These are phyloP conservation scores for Pleurotus tuoliensis DNA, from an alignment of 768 basidiomycete genomes.

Conservation along the genomic window DNA sequence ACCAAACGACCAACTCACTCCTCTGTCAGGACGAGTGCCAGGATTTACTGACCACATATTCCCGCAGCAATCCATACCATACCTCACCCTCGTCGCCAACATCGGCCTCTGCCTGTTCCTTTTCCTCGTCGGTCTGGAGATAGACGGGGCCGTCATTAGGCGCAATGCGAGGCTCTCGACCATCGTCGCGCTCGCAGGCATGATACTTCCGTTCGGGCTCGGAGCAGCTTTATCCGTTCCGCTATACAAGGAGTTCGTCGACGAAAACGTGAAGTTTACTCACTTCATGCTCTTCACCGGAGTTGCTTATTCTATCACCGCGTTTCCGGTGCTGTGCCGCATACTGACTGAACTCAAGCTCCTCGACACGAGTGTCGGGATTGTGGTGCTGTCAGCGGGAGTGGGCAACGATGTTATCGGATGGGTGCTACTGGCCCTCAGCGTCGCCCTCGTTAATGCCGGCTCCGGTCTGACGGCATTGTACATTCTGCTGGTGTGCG, in stretches of 20 bases:
- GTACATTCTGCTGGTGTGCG: constrained; percentile 75
- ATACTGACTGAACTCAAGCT: constrained; percentile 90
- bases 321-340: constrained; percentile 82
- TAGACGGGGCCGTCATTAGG: constrained; percentile 75
- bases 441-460: constrained; percentile 89
- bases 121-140: constrained; percentile 91
- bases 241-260: constrained; percentile 73
- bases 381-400: constrained; percentile 89
- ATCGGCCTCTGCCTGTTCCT: constrained; percentile 87
- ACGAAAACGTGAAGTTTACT: constrained; percentile 64
- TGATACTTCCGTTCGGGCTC: constrained; percentile 83
- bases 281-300: constrained; percentile 95
- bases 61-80: constrained; percentile 64
- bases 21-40: constrained; percentile 65
- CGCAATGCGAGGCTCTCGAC: constrained; percentile 67
- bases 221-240: constrained; percentile 65
- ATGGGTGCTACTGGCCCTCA: constrained; percentile 86
- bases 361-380: constrained; percentile 87
- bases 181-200: constrained; percentile 76
- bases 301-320: constrained; percentile 86
- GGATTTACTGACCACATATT: constrained; percentile 87
- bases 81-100: constrained; percentile 82
- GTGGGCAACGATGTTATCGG: constrained; percentile 86
- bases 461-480: constrained; percentile 79
- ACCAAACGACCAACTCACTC: not conserved